Conservation (phyloP, 306 rosid genomes). For the Quercus variabilis region DNA sequence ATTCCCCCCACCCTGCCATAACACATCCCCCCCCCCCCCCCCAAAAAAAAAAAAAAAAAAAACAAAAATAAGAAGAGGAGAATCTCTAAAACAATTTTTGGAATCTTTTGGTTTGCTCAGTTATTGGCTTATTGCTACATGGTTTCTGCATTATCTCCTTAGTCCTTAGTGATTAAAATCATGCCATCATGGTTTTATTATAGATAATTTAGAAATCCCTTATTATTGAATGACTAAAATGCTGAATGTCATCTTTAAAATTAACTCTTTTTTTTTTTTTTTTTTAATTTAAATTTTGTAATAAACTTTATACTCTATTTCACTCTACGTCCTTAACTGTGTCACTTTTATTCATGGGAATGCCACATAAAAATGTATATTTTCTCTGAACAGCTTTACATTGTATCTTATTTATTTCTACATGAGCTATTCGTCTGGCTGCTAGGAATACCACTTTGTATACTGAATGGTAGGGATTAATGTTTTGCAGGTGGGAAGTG, state of each 20-base stretch:
- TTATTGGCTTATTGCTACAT: neutral
- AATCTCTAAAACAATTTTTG: neutral
- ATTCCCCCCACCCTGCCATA: neutral
- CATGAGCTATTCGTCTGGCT: conserved; percentile 9
- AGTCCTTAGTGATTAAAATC: neutral
- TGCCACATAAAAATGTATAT: neutral
- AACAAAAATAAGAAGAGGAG: neutral
- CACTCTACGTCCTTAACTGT: neutral
- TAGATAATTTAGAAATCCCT: neutral
- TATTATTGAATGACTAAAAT: neutral
- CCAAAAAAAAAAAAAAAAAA: too few species aligned
- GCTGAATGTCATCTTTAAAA: neutral
- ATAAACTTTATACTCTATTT: neutral
- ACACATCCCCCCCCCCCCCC: neutral
- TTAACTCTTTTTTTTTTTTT: neutral
- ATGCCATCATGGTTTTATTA: neutral
- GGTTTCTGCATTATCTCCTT: neutral
- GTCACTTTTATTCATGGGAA: neutral
- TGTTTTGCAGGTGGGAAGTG: conserved; percentile 73
- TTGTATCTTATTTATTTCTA: conserved; percentile 17
- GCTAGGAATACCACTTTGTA: neutral
- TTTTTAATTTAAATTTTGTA: neutral
- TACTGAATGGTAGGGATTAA: conserved; percentile 21
- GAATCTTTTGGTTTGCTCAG: neutral
- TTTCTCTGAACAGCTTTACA: conserved; percentile 15